phyloP scores from a whole-genome alignment of 202 grass and related monocot species.

The Zoysia matrella region DNA sequence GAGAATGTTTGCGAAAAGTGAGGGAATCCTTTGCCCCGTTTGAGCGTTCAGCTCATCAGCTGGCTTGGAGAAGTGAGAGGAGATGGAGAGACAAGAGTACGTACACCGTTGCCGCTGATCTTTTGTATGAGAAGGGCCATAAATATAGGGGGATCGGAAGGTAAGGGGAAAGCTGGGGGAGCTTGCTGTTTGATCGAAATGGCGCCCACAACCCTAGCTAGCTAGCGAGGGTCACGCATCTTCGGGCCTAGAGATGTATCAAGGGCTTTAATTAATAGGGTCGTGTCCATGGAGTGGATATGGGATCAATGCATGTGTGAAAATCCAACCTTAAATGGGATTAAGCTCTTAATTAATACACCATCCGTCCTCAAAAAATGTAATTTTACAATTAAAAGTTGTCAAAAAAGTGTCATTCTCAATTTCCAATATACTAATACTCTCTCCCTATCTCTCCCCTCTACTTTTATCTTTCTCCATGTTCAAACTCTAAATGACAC shows the following conservation, averaged over 20 bases:
- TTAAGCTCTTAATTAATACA: too few relatives aligned
- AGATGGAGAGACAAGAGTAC: constrained; percentile 1
- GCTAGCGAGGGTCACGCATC: constrained; percentile 2
- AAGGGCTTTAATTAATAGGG: background rate
- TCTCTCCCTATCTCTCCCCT: too few relatives aligned
- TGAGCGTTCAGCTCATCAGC: background rate
- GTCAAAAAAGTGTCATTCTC: too few relatives aligned
- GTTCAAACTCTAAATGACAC: too few relatives aligned
- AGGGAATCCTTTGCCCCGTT: constrained; percentile 10
- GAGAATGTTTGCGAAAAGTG: constrained; percentile 39
- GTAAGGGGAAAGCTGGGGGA: background rate
- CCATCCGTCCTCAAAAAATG: too few relatives aligned
- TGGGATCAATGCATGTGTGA: too few relatives aligned
- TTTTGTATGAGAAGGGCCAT: constrained; percentile 17
- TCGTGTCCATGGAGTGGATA: too few relatives aligned
- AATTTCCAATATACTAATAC: too few relatives aligned
- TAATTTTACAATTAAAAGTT: too few relatives aligned
- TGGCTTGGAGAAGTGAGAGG: constrained; percentile 6
- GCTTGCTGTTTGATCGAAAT: constrained; percentile 1
- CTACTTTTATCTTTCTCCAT: too few relatives aligned
- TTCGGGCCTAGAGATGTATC: constrained; percentile 25
- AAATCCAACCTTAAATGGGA: too few relatives aligned
- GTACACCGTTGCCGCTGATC: constrained; percentile 31
- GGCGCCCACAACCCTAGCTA: constrained; percentile 7
- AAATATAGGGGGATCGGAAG: constrained; percentile 21